Conservation (phyloP, 805 yeast genomes). For the Ogataea parapolymorpha region DNA sequence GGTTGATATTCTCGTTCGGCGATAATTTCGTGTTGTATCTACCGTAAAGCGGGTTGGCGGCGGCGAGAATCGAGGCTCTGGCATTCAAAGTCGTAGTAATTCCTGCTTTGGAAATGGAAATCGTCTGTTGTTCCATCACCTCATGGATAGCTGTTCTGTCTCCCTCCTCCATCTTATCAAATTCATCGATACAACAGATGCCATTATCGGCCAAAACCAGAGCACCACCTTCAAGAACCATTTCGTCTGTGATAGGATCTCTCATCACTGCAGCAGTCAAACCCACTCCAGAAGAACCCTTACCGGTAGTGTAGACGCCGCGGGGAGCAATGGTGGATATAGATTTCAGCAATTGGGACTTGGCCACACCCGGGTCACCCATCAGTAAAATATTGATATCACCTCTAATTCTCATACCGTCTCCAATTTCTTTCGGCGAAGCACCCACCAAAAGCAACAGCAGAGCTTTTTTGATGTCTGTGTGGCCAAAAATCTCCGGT, state of each 20-base stretch:
- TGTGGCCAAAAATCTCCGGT: conserved; percentile 94
- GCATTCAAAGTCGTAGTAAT: conserved; percentile 95
- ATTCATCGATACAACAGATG: conserved; percentile 97
- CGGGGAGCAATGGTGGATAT: conserved; percentile 92
- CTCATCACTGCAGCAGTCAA: conserved; percentile 98
- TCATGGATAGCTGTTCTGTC: conserved; percentile 98
- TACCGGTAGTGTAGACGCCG: conserved; percentile 96
- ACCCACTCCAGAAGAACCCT: conserved; percentile 99
- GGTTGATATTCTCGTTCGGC: conserved; percentile 91
- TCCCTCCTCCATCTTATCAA: conserved; percentile 96
- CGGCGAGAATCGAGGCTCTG: conserved; percentile 91
- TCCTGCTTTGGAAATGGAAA: conserved; percentile 96
- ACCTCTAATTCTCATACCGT: conserved; percentile 96
- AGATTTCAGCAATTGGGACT: conserved; percentile 90
- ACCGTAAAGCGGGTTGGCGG: conserved; percentile 97
- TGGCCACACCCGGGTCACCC: conserved; percentile 99
- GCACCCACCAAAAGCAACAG: conserved; percentile 88
- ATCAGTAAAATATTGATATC: conserved; percentile 92
- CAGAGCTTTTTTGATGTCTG: conserved; percentile 89
- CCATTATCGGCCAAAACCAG: conserved; percentile 96
- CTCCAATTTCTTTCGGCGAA: conserved; percentile 90
- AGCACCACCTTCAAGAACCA: conserved; percentile 98
- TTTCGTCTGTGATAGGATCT: conserved; percentile 98
- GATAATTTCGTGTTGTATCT: conserved; percentile 87
- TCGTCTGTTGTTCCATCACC: conserved; percentile 99